Conservation (phyloP, 371 early-diverging fungal genomes). For the Mucor sp. region DNA sequence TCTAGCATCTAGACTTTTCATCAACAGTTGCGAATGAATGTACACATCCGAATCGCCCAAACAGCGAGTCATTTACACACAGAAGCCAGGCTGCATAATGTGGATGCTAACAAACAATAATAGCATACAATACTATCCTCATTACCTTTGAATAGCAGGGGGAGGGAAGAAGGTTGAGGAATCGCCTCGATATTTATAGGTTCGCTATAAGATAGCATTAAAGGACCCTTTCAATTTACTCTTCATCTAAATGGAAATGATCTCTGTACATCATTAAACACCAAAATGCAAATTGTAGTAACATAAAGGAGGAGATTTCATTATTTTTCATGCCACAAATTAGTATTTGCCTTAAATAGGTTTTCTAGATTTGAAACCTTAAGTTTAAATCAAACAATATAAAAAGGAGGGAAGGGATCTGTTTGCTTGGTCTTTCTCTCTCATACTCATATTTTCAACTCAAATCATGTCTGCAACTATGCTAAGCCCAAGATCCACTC, state of each 20-base stretch:
- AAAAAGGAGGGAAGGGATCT: not conserved
- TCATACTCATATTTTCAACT: not conserved
- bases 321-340: constrained; percentile 3
- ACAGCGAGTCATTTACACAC: not conserved
- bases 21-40: not conserved
- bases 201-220: not conserved
- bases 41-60: not conserved
- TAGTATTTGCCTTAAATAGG: constrained; percentile 3
- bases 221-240: not conserved
- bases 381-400: not conserved
- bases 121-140: not conserved
- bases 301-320: not conserved
- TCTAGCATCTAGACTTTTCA: not conserved
- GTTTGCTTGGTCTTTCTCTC: not conserved
- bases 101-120: not conserved
- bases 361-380: not conserved
- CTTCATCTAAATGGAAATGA: not conserved
- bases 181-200: not conserved
- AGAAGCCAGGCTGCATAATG: not conserved
- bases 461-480: not conserved
- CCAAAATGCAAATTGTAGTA: not conserved
- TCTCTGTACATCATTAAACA: not conserved
- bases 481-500: not conserved
- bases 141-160: not conserved
- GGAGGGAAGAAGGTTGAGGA: not conserved